phyloP scores from a whole-genome alignment of 495 filamentous ascomycete species.

The Hypomontagnella monticulosa region DNA sequence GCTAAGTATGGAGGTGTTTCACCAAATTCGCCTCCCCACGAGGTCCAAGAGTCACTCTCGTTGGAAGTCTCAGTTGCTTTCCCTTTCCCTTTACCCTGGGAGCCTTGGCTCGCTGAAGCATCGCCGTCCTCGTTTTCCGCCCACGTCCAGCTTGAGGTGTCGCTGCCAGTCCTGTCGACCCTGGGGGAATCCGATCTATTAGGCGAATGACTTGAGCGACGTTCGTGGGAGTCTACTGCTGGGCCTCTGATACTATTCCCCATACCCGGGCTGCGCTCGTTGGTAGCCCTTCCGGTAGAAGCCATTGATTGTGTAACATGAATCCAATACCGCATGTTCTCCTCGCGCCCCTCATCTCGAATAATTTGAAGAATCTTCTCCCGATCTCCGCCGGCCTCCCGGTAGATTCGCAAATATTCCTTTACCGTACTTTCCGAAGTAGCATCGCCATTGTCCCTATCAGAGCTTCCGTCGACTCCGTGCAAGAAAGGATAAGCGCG shows the following conservation, averaged over 20 bases:
- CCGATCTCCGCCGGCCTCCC: constrained; percentile 66
- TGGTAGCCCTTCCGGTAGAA: constrained; percentile 5
- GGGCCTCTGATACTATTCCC: neutral
- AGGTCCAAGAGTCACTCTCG: constrained; percentile 18
- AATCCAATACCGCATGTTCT: constrained; percentile 64
- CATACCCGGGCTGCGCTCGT: constrained; percentile 2
- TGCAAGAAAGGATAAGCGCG: neutral
- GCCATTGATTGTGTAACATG: constrained; percentile 46
- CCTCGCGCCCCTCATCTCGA: constrained; percentile 65
- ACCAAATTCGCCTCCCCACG: constrained; percentile 40
- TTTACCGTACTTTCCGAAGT: constrained; percentile 45
- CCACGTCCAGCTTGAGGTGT: constrained; percentile 46
- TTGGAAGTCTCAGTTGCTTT: constrained; percentile 11
- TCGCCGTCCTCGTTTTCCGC: constrained; percentile 47
- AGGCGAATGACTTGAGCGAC: constrained; percentile 18
- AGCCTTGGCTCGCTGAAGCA: constrained; percentile 17
- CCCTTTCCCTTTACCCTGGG: constrained; percentile 52
- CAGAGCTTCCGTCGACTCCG: neutral
- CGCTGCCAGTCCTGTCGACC: constrained; percentile 36
- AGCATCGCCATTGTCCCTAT: constrained; percentile 8
- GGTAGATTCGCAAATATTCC: constrained; percentile 62
- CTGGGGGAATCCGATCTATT: constrained; percentile 29
- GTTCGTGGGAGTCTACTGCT: constrained; percentile 2
- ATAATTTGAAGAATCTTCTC: constrained; percentile 69
- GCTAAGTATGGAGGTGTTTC: constrained; percentile 4